Conservation (phyloP, 805 yeast species). For the Spathaspora hagerdaliae region DNA sequence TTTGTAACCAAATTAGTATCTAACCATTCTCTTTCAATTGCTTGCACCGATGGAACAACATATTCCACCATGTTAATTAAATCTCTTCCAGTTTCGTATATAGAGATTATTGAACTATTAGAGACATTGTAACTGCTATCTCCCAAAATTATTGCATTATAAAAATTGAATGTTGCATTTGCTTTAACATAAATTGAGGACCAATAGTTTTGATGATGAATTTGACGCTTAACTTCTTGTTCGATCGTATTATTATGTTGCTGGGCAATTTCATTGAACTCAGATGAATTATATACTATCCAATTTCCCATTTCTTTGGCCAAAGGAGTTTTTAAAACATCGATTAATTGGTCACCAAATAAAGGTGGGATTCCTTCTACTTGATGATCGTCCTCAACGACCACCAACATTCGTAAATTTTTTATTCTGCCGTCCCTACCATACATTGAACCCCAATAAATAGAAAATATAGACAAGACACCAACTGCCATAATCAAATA, state of each 20-base stretch:
- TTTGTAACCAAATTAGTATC: constrained; percentile 18
- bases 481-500: constrained; percentile 30
- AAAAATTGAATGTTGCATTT: constrained; percentile 42
- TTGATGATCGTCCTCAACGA: constrained; percentile 22
- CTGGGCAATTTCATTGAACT: constrained; percentile 26
- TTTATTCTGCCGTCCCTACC: constrained; percentile 21
- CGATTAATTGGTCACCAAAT: constrained; percentile 48
- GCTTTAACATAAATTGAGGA: constrained; percentile 49
- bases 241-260: constrained; percentile 22
- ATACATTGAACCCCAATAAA: constrained; percentile 39
- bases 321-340: constrained; percentile 15
- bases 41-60: constrained; percentile 36
- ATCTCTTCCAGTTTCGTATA: constrained; percentile 65
- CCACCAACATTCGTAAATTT: constrained; percentile 35
- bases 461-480: constrained; percentile 28
- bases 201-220: constrained; percentile 64
- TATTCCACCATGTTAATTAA: constrained; percentile 42
- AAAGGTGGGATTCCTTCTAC: constrained; percentile 28
- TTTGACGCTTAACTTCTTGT: constrained; percentile 37
- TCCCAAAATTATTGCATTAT: constrained; percentile 36
- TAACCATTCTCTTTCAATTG: constrained; percentile 30
- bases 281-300: constrained; percentile 24
- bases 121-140: constrained; percentile 24
- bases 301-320: constrained; percentile 30
- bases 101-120: constrained; percentile 26